These are phyloP conservation scores for Candida orba DNA, from an alignment of 805 yeast genomes.

Conservation along the genomic window DNA sequence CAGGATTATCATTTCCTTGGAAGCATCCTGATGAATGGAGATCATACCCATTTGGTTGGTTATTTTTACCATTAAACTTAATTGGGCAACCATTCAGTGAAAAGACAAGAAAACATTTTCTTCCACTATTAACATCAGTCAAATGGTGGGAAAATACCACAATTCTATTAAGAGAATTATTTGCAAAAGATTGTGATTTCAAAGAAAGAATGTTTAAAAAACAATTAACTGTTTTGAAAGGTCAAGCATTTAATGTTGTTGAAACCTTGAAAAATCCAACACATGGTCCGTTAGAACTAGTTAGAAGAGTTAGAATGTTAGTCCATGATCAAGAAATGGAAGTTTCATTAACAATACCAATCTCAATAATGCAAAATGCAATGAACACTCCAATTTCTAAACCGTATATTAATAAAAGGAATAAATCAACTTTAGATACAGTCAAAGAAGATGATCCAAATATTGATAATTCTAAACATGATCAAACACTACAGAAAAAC, in stretches of 20 bases:
- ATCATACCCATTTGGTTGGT: conserved; percentile 75
- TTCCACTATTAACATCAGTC: conserved; percentile 51
- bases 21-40: conserved; percentile 80
- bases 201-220: conserved; percentile 58
- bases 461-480: not conserved
- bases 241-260: conserved; percentile 71
- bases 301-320: conserved; percentile 47
- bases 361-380: conserved; percentile 33
- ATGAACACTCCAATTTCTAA: conserved; percentile 32
- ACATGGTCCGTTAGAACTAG: conserved; percentile 64
- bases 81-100: conserved; percentile 63
- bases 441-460: conserved; percentile 1
- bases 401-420: not conserved
- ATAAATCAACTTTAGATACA: not conserved
- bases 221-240: conserved; percentile 66
- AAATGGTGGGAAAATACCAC: conserved; percentile 67
- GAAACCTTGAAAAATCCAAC: conserved; percentile 50
- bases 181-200: conserved; percentile 52
- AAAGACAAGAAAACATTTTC: conserved; percentile 46
- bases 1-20: conserved; percentile 74
- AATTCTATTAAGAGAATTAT: conserved; percentile 37
- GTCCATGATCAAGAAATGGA: conserved; percentile 58
- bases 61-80: conserved; percentile 53
- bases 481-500: conserved; percentile 19
- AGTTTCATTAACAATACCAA: conserved; percentile 40